Evolutionary conservation across 1,284 basidiomycete species (phyloP).

Genomic region (Moesziomyces parantarcticus): DNA sequence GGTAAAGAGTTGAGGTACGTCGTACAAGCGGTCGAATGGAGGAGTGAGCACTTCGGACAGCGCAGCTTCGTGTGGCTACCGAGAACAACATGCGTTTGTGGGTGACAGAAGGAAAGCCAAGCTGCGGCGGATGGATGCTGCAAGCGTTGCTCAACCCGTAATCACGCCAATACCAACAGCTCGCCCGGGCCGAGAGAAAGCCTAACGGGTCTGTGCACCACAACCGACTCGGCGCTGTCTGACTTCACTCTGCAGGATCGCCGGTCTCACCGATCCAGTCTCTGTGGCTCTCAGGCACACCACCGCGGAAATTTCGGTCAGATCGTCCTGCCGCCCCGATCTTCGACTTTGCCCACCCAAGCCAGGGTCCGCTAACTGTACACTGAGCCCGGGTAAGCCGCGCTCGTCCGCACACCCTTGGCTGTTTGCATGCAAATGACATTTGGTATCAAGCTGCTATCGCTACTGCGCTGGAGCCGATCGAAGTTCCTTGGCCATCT

Average conservation of each 20-base stretch:
- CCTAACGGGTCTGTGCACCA: constrained; percentile 10
- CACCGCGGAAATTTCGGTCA: too few relatives aligned
- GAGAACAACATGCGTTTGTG: constrained; percentile 28
- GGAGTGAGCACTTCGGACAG: background rate
- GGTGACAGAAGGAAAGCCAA: background rate
- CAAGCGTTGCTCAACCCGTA: background rate
- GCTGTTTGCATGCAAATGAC: too few relatives aligned
- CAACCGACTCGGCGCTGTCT: constrained; percentile 1
- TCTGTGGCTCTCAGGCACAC: background rate
- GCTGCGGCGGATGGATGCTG: constrained; percentile 1
- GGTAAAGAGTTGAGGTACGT: background rate
- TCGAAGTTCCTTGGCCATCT: constrained; percentile 42
- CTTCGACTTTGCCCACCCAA: too few relatives aligned
- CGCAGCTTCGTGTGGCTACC: constrained; percentile 12
- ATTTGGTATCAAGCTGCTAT: background rate
- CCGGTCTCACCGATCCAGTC: too few relatives aligned
- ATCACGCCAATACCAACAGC: background rate
- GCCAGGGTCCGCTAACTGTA: too few relatives aligned
- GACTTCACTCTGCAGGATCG: constrained; percentile 16
- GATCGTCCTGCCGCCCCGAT: too few relatives aligned
- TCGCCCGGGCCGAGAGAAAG: background rate
- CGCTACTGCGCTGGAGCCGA: constrained; percentile 37
- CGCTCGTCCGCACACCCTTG: too few relatives aligned
- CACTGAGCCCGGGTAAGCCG: too few relatives aligned
- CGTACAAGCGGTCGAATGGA: background rate